Percentiles rank a stretch among this genome's conserved stretches.
phyloP scores from a whole-genome alignment of 305 asterid genomes.

The Fraxinus baroniana region DNA sequence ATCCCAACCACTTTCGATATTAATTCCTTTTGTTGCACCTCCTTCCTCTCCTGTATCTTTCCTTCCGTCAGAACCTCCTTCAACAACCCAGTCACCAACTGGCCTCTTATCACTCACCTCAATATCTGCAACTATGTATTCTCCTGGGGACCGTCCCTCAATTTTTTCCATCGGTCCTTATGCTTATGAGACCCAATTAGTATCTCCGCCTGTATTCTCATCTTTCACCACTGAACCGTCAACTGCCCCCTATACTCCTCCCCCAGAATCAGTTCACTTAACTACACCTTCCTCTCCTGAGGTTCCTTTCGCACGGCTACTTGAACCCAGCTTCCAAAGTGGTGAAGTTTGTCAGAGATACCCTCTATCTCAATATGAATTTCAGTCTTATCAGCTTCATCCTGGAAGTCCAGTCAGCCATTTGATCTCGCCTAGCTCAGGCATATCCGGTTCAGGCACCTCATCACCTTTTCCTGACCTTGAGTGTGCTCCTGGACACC shows the following conservation, averaged over 20 bases:
- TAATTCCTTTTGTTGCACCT: slow-evolving; percentile 78
- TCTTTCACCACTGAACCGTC: slow-evolving; percentile 93
- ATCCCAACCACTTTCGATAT: slow-evolving; percentile 50
- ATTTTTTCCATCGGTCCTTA: slow-evolving; percentile 92
- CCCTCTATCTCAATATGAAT: slow-evolving; percentile 64
- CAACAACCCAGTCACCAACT: slow-evolving; percentile 74
- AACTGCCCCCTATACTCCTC: slow-evolving; percentile 95
- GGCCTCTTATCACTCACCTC: slow-evolving; percentile 55
- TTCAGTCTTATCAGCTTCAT: slow-evolving; percentile 84
- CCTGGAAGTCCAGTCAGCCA: slow-evolving; percentile 96
- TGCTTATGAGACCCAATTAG: slow-evolving; percentile 87
- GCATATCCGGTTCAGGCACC: slow-evolving; percentile 87
- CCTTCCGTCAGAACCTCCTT: slow-evolving; percentile 81
- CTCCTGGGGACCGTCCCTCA: slow-evolving; percentile 76
- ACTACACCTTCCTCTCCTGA: slow-evolving; percentile 97
- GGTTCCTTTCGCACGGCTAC: slow-evolving; percentile 92
- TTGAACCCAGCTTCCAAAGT: slow-evolving; percentile 64
- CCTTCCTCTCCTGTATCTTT: slow-evolving; percentile 97
- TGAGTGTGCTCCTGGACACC: slow-evolving; percentile 53
- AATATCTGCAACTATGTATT: slow-evolving; percentile 65
- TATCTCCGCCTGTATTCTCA: slow-evolving; percentile 91
- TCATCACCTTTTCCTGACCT: slow-evolving; percentile 79
- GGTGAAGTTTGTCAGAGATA: slow-evolving; percentile 49
- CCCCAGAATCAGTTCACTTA: slow-evolving; percentile 82
- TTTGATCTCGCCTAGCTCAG: slow-evolving; percentile 87